These are phyloP conservation scores for Taiozyma sp. DNA, from an alignment of 1,139 yeast genomes.

Conservation along the genomic window DNA sequence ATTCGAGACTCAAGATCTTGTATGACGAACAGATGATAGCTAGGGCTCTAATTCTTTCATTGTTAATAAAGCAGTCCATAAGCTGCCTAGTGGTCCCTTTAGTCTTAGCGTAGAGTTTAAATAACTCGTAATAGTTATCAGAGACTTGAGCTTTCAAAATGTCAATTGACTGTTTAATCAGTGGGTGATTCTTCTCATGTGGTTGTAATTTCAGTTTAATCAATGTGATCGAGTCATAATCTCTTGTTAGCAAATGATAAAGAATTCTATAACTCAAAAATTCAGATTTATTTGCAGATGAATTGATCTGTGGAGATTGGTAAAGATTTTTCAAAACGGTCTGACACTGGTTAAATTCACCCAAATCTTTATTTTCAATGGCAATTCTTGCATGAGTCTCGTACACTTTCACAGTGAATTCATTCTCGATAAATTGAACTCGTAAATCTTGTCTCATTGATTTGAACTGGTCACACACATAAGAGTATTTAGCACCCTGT, in stretches of 20 bases:
- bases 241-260: constrained; percentile 74
- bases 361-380: constrained; percentile 73
- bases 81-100: constrained; percentile 29
- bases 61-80: constrained; percentile 41
- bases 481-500: constrained; percentile 54
- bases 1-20: constrained; percentile 44
- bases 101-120: constrained; percentile 37
- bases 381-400: constrained; percentile 89
- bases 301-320: constrained; percentile 32
- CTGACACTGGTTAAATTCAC: constrained; percentile 95
- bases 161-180: constrained; percentile 38
- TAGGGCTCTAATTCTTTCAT: constrained; percentile 59
- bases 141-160: constrained; percentile 37
- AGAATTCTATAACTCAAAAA: constrained; percentile 71
- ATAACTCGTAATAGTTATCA: constrained; percentile 50
- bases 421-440: constrained; percentile 82
- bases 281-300: constrained; percentile 45
- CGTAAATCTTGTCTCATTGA: constrained; percentile 90
- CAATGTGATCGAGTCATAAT: constrained; percentile 35
- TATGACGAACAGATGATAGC: constrained; percentile 55
- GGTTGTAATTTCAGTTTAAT: constrained; percentile 26
- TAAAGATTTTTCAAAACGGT: constrained; percentile 68
- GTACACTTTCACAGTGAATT: constrained; percentile 73
- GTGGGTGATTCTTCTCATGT: constrained; percentile 20
- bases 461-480: constrained; percentile 84